phyloP scores from a whole-genome alignment of 2,329 filamentous ascomycete species.

The Chaetomiaceae sp. region DNA sequence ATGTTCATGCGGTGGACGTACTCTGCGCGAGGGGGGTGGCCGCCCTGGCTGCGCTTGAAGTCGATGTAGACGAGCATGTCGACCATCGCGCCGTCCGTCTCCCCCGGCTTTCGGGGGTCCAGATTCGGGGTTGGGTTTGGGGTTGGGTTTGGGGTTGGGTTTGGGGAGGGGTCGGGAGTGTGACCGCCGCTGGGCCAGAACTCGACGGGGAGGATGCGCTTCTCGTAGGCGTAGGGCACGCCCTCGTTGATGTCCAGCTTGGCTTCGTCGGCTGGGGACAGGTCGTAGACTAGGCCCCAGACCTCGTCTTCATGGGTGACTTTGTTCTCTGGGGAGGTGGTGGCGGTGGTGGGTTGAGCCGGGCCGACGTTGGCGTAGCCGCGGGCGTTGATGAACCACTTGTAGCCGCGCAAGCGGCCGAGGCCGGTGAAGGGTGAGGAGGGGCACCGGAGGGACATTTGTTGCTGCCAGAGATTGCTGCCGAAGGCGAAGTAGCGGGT shows the following conservation, averaged over 20 bases:
- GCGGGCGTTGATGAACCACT: conserved; percentile 62
- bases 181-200: conserved; percentile 30
- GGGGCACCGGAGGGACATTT: conserved; percentile 63
- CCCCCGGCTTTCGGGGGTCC: no score
- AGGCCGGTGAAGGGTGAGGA: conserved; percentile 52
- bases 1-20: conserved; percentile 61
- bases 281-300: conserved; percentile 54
- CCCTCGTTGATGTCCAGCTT: conserved; percentile 56
- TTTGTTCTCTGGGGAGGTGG: conserved; percentile 16
- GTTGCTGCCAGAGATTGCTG: conserved; percentile 61
- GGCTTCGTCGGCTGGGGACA: conserved; percentile 47
- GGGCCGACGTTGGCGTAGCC: conserved; percentile 65
- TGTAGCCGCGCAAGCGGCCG: conserved; percentile 52
- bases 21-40: conserved; percentile 48
- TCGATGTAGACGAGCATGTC: conserved; percentile 59
- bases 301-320: conserved; percentile 42
- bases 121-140: background rate
- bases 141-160: background rate
- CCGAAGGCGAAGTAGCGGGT: conserved; percentile 67
- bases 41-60: conserved; percentile 29
- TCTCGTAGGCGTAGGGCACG: conserved; percentile 59
- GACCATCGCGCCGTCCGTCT: no score
- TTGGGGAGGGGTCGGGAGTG: no score
- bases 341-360: background rate
- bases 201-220: conserved; percentile 43